phyloP scores from a whole-genome alignment of 2,329 filamentous ascomycete species.

The Byssochlamys sp. region DNA sequence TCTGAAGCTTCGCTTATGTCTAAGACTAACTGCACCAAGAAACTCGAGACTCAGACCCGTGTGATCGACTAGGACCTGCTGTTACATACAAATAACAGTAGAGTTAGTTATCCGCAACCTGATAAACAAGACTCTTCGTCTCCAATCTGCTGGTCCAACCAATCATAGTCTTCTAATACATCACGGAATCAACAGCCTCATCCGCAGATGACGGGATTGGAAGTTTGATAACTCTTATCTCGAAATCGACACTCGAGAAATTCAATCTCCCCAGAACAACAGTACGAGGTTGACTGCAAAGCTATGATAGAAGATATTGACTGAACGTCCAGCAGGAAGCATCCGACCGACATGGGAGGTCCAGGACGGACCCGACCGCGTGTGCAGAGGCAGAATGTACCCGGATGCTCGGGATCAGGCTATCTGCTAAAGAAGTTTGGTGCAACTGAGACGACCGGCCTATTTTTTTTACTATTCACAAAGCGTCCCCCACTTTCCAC shows the following conservation, averaged over 20 bases:
- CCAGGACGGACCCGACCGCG: neutral
- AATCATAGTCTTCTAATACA: neutral
- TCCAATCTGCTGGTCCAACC: slow-evolving; percentile 1
- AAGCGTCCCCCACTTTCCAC: neutral
- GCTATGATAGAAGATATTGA: neutral
- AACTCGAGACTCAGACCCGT: neutral
- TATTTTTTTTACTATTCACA: neutral
- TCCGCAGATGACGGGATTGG: neutral
- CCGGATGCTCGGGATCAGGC: neutral
- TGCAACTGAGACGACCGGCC: neutral
- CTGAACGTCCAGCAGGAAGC: neutral
- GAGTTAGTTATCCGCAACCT: neutral
- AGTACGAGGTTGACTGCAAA: neutral
- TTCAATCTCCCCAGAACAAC: neutral
- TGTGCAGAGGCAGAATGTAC: neutral
- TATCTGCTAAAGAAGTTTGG: neutral
- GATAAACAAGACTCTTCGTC: neutral
- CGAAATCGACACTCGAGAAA: neutral
- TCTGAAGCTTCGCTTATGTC: neutral
- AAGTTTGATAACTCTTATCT: neutral
- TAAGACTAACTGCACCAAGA: neutral
- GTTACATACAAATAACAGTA: neutral
- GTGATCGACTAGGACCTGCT: neutral
- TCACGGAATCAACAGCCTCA: neutral
- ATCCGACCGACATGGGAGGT: neutral